Conservation (phyloP, 2,329 filamentous ascomycete species). For the Rhexocercosporidium sp. region DNA sequence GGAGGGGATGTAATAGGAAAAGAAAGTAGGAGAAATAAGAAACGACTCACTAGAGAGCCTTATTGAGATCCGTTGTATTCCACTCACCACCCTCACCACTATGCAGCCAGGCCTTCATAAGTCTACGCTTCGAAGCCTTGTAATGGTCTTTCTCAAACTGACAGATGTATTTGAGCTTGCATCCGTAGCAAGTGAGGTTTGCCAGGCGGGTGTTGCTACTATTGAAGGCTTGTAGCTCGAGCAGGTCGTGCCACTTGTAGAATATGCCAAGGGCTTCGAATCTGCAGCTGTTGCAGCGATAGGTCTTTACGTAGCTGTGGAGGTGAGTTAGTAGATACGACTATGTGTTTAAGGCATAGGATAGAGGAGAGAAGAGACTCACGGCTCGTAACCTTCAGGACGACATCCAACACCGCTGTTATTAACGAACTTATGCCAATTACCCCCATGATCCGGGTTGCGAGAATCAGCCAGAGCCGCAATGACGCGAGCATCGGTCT, state of each 20-base stretch:
- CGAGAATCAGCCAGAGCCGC: constrained; percentile 29
- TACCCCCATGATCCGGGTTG: constrained; percentile 11
- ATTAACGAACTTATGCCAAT: neutral
- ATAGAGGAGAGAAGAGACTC: neutral
- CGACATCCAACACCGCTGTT: neutral
- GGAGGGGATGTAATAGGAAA: neutral
- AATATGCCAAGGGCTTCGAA: neutral
- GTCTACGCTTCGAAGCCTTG: constrained; percentile 30
- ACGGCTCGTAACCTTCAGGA: constrained; percentile 11
- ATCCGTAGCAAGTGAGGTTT: constrained; percentile 30
- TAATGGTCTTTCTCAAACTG: constrained; percentile 36
- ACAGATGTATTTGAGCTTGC: constrained; percentile 25
- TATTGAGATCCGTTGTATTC: constrained; percentile 20
- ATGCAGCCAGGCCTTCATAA: constrained; percentile 32
- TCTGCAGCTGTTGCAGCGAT: neutral
- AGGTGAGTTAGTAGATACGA: neutral
- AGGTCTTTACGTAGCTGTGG: neutral
- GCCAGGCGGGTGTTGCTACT: constrained; percentile 6
- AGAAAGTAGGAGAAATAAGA: neutral
- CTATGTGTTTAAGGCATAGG: neutral
- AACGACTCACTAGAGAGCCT: neutral
- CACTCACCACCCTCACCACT: constrained; percentile 5
- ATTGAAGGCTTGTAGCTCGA: constrained; percentile 22
- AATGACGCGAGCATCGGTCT: constrained; percentile 1
- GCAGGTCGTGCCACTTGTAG: constrained; percentile 9